Conservation (phyloP, 148 eudicot genomes). For the Rhododendron griersonianum region DNA sequence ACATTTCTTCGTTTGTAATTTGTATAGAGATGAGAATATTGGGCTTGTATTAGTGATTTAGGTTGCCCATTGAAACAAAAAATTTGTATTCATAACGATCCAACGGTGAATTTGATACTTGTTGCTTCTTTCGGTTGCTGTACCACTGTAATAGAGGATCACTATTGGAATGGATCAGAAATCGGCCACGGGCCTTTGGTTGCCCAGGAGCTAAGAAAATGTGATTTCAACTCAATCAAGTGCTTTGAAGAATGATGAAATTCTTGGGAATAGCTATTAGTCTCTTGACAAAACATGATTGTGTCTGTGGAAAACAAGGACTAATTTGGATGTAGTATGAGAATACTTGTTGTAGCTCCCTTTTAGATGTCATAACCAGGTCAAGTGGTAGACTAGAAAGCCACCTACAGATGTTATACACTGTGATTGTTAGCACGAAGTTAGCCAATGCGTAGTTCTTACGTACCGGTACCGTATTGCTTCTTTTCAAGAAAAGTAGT, state of each 20-base stretch:
- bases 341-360: no score
- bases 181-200: no score
- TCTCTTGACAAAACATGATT: neutral
- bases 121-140: neutral
- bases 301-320: neutral
- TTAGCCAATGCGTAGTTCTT: no score
- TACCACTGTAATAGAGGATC: neutral
- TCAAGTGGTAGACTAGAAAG: no score
- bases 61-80: conserved; percentile 18
- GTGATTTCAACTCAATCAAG: neutral
- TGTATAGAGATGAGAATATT: conserved; percentile 40
- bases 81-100: conserved; percentile 21
- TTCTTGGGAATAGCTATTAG: neutral
- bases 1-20: conserved; percentile 26
- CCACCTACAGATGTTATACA: no score
- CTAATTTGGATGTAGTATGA: no score
- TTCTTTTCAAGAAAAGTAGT: no score
- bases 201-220: neutral
- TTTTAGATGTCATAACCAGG: no score
- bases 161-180: neutral
- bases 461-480: no score
- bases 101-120: conserved; percentile 8
- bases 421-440: no score
- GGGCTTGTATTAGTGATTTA: conserved; percentile 27
- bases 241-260: neutral